These are phyloP conservation scores for Leccinum glutinopallens DNA, from an alignment of 1,284 basidiomycete genomes.

Conservation along the genomic window DNA sequence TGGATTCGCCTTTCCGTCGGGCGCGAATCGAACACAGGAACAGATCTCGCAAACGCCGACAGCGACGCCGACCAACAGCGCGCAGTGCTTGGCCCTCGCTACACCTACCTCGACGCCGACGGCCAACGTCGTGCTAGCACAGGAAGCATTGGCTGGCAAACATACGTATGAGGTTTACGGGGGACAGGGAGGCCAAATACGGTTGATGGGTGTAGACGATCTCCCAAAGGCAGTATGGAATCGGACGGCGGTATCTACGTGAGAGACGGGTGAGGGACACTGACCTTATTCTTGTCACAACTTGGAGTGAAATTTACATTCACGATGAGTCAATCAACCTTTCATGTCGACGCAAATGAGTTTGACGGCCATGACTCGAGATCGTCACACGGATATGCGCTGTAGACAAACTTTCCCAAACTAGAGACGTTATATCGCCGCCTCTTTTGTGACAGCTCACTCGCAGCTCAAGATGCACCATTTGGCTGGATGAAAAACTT, in stretches of 20 bases:
- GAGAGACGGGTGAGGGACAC: background rate
- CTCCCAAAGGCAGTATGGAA: slow-evolving; percentile 30
- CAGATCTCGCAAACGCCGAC: slow-evolving; percentile 33
- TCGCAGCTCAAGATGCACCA: background rate
- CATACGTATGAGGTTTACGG: slow-evolving; percentile 24
- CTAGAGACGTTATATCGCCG: background rate
- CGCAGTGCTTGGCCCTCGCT: slow-evolving; percentile 29
- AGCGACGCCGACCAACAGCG: slow-evolving; percentile 27
- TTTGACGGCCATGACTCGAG: background rate
- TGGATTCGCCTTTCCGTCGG: slow-evolving; percentile 34
- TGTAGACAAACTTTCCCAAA: background rate
- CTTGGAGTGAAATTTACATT: background rate
- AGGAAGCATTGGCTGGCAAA: slow-evolving; percentile 11
- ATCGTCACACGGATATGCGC: background rate
- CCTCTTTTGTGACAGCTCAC: background rate
- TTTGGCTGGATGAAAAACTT: background rate
- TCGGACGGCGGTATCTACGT: slow-evolving; percentile 21
- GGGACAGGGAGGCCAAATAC: slow-evolving; percentile 8
- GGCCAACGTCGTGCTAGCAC: slow-evolving; percentile 13
- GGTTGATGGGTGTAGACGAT: slow-evolving; percentile 22
- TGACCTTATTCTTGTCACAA: background rate
- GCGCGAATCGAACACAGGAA: slow-evolving; percentile 30
- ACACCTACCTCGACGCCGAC: slow-evolving; percentile 33
- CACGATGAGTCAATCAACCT: background rate
- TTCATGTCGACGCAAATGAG: background rate